Base-by-base conservation (phyloP, 2,329 filamentous ascomycete species). In the Cercospora janseana region DNA sequence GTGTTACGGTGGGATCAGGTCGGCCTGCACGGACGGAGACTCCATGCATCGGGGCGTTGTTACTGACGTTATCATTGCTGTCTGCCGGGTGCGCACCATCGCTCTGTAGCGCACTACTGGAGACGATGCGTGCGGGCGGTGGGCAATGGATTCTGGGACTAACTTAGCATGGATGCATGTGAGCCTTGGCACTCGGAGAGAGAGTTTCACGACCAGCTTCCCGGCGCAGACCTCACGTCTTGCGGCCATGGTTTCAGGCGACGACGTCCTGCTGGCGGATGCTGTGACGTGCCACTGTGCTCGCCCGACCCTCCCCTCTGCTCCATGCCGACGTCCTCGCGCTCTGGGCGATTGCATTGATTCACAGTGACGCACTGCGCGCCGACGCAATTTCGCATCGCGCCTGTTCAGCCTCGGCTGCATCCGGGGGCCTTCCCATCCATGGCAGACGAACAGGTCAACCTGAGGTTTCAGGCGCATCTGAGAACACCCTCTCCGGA, bases 401-500 rank as follows among this genome's bases (percentile, higher is more conserved):
- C 42, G 28, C 13, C 56, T 59, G 57, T 53, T 34, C 52, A 28
- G 46, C 48, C 52, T 53, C 54, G 54, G 56, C 48, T 46, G 20
- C 35, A 34, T 31, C 43, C 46, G 38, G 10, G 45, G 45, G 24
- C 34, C 9, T 16, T 46, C 29, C 29, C 32, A 49, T 50, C 41
- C 31, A 63, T 63, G 60, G 56, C 61, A 41, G 40, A 40, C 34
- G 35, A 45, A 10, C 35, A 37, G 5, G 20, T 50, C 34, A 50
- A 41, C 43, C 46, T 57, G 40, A 57, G 59, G n/a, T 59, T 57
- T 41, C 57, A 59, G 46, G 60, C 62, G 23, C 62, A 61, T 37
- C 46, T 59, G 35, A 44, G 61, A 9, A 60, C 65, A 9, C 60
- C 65, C 5, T 64, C 65, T 7, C 64, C 65, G 20, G 60, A 63